Evolutionary conservation across 257 asterid genomes (phyloP).

Genomic region (Perilla frutescens): DNA sequence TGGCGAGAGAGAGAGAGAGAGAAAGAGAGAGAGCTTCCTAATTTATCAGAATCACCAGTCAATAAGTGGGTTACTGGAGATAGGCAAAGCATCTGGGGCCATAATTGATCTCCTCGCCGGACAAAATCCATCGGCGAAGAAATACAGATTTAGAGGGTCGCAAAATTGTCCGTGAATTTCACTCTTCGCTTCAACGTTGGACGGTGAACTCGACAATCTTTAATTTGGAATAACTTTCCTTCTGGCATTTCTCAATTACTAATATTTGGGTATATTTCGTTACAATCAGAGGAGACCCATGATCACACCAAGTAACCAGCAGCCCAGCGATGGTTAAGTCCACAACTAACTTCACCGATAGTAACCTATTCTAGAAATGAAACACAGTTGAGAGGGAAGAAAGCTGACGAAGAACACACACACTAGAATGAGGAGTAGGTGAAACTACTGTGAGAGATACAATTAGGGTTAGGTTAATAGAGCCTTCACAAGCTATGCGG

Average conservation of each 20-base stretch:
- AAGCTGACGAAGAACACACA: no score
- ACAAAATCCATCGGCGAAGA: slow-evolving; percentile 43
- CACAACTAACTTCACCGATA: no score
- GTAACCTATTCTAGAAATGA: no score
- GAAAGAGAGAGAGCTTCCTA: slow-evolving; percentile 47
- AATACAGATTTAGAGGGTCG: slow-evolving; percentile 45
- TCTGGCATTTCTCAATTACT: neutral
- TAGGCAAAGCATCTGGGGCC: slow-evolving; percentile 49
- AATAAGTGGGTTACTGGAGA: slow-evolving; percentile 45
- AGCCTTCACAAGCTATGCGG: no score
- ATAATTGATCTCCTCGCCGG: slow-evolving; percentile 31
- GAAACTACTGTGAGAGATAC: no score
- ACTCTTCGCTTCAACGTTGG: neutral
- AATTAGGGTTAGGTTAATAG: no score
- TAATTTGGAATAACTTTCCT: neutral
- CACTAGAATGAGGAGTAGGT: no score
- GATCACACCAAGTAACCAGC: no score
- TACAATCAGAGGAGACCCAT: no score
- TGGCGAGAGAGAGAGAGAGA: no score
- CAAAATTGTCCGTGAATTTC: slow-evolving; percentile 43
- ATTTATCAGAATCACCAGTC: slow-evolving; percentile 48
- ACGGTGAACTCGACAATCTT: neutral
- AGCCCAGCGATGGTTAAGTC: no score
- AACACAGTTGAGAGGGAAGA: no score
- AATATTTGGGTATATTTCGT: neutral